Percentiles rank a stretch among this genome's conserved stretches.
Conservation (phyloP, 345 rosid species). For the Linum usitatissimum region DNA sequence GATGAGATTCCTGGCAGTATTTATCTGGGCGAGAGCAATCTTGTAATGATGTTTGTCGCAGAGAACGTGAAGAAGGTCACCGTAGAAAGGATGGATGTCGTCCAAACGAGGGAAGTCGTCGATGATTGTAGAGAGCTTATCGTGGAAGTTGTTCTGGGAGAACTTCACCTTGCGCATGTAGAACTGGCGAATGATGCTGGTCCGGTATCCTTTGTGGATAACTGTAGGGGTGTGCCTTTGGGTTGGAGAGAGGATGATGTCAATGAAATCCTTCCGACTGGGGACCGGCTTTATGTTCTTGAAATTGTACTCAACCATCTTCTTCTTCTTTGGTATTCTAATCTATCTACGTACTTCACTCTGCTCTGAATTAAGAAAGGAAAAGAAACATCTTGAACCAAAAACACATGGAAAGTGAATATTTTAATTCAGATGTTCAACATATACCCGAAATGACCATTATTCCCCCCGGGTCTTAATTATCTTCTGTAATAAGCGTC, state of each 20-base stretch:
- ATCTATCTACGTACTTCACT: too few relatives aligned
- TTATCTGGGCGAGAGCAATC: constrained; percentile 59
- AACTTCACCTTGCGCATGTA: constrained; percentile 63
- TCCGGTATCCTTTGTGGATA: constrained; percentile 57
- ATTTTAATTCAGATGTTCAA: too few relatives aligned
- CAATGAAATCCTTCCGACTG: constrained; percentile 58
- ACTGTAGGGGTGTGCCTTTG: constrained; percentile 77
- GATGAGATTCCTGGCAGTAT: constrained; percentile 44
- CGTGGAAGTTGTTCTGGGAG: constrained; percentile 43
- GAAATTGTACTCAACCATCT: constrained; percentile 58
- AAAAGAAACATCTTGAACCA: too few relatives aligned
- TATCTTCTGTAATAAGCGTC: too few relatives aligned
- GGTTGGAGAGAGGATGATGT: constrained; percentile 49
- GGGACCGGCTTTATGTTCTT: constrained; percentile 63
- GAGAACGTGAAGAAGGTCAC: constrained; percentile 50
- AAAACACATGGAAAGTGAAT: too few relatives aligned
- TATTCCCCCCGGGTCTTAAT: too few relatives aligned
- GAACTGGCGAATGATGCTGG: constrained; percentile 48
- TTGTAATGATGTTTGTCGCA: constrained; percentile 55
- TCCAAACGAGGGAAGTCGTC: constrained; percentile 59
- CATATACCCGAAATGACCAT: too few relatives aligned
- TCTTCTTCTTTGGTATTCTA: too few relatives aligned
- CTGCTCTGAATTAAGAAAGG: too few relatives aligned
- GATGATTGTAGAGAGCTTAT: constrained; percentile 48
- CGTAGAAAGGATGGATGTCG: constrained; percentile 54